Conservation (phyloP, 1,284 basidiomycete genomes). For the Phlebopus sp. region DNA sequence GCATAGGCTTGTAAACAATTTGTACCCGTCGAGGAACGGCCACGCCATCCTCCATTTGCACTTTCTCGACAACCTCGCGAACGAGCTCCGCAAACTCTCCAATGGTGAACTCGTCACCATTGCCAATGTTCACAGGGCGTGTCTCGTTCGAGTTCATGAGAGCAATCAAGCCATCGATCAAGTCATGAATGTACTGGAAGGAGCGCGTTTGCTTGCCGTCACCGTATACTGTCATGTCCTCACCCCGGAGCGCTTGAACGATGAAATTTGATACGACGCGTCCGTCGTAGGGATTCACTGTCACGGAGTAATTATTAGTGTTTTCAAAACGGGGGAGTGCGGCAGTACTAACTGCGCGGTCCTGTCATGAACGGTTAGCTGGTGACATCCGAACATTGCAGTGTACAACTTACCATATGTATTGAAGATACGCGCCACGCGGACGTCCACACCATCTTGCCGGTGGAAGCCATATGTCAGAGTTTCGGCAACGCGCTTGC, state of each 20-base stretch:
- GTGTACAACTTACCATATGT: constrained; percentile 57
- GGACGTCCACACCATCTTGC: constrained; percentile 93
- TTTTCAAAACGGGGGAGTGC: background rate
- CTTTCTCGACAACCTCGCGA: constrained; percentile 84
- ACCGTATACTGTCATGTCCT: constrained; percentile 96
- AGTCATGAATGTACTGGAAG: constrained; percentile 91
- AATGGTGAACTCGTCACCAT: constrained; percentile 92
- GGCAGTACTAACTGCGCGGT: constrained; percentile 43
- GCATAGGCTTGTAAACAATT: constrained; percentile 83
- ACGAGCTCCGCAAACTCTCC: constrained; percentile 87
- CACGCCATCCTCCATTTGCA: constrained; percentile 79
- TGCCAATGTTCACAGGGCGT: constrained; percentile 94
- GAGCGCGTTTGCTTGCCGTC: constrained; percentile 95
- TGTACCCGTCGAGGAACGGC: constrained; percentile 56
- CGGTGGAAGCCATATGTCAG: constrained; percentile 92
- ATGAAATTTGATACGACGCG: constrained; percentile 99
- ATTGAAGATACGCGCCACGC: constrained; percentile 96
- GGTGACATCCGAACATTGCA: background rate
- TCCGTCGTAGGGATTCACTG: constrained; percentile 95
- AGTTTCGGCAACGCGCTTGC: constrained; percentile 93
- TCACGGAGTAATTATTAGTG: constrained; percentile 11
- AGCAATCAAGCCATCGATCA: constrained; percentile 80
- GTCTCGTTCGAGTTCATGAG: constrained; percentile 91
- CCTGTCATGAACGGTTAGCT: constrained; percentile 26
- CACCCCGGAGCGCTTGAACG: constrained; percentile 91